A percentile compares a stretch with the other conserved stretches of the same genome.
Evolutionary conservation across 164 flowering plant genomes (phyloP).

Genomic region (Platanus orientalis): DNA sequence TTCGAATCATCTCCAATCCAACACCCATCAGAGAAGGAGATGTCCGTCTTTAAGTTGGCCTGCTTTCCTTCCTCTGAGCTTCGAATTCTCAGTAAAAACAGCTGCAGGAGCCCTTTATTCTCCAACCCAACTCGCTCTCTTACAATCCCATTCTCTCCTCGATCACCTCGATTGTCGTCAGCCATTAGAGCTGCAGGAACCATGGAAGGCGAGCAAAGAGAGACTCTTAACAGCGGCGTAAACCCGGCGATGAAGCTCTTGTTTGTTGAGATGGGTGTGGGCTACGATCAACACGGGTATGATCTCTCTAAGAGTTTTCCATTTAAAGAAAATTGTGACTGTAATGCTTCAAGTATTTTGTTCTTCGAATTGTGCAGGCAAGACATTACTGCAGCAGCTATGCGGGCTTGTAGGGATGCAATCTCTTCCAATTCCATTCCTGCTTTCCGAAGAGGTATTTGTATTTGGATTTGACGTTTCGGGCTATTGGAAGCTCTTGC

Average conservation of each 20-base stretch:
- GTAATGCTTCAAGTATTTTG: neutral
- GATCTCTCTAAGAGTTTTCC: neutral
- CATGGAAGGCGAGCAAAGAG: conserved; percentile 11
- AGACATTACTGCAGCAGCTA: conserved; percentile 83
- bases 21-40: conserved; percentile 13
- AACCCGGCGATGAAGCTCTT: conserved; percentile 43
- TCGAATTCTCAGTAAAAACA: neutral
- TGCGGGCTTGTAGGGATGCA: conserved; percentile 91
- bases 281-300: conserved; percentile 95
- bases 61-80: neutral
- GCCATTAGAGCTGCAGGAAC: conserved; percentile 1
- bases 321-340: neutral
- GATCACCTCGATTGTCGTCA: neutral
- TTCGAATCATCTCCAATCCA: too few relatives aligned
- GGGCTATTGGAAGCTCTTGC: neutral
- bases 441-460: conserved; percentile 78
- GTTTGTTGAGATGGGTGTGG: conserved; percentile 99
- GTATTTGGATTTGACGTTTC: neutral
- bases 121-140: neutral
- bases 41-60: neutral
- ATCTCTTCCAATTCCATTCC: conserved; percentile 94
- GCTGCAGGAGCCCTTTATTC: neutral
- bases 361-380: conserved; percentile 45
- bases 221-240: neutral
- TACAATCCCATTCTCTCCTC: neutral